Percentiles rank a stretch among this genome's conserved stretches.
Conservation (phyloP, 2,329 filamentous ascomycete species). For the Stachybotrys echinatus region DNA sequence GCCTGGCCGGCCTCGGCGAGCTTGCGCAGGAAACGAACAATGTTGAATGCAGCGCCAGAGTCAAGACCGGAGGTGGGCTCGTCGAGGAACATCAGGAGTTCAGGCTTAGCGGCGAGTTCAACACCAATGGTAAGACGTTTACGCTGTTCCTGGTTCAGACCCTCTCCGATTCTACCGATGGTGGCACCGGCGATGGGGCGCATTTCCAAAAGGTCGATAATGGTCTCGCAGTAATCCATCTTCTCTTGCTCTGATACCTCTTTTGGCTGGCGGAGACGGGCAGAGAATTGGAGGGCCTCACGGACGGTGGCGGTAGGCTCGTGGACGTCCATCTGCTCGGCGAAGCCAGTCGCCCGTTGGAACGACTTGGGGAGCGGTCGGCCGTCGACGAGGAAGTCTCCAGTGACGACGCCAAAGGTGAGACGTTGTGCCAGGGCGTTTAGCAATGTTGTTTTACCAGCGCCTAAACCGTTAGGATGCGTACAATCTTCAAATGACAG, state of each 20-base stretch:
- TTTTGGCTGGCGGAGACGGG: constrained; percentile 55
- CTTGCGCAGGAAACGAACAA: constrained; percentile 56
- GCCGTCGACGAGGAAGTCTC: constrained; percentile 76
- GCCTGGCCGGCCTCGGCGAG: constrained; percentile 55
- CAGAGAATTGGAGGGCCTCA: constrained; percentile 62
- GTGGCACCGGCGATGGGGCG: constrained; percentile 59
- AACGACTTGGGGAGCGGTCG: constrained; percentile 67
- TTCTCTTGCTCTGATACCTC: constrained; percentile 56
- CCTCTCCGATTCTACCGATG: constrained; percentile 54
- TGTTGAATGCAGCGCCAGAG: constrained; percentile 54
- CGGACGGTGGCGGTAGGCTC: constrained; percentile 61
- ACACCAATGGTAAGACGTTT: constrained; percentile 53
- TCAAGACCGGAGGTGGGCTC: constrained; percentile 57
- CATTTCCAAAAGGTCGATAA: constrained; percentile 67
- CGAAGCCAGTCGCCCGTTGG: constrained; percentile 71
- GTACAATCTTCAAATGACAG: background rate
- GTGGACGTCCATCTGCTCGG: constrained; percentile 62
- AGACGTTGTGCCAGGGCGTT: constrained; percentile 70
- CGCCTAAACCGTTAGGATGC: constrained; percentile 15
- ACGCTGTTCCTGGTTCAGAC: constrained; percentile 55
- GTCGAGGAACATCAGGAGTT: constrained; percentile 60
- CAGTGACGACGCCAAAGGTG: constrained; percentile 70
- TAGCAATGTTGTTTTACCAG: constrained; percentile 70
- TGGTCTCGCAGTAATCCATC: constrained; percentile 61
- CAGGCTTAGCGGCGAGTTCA: constrained; percentile 51